Percentiles rank a stretch among this genome's conserved stretches.
These are phyloP conservation scores for Rhizophagus clarus DNA, from an alignment of 192 early-diverging fungal genomes.

Conservation along the genomic window DNA sequence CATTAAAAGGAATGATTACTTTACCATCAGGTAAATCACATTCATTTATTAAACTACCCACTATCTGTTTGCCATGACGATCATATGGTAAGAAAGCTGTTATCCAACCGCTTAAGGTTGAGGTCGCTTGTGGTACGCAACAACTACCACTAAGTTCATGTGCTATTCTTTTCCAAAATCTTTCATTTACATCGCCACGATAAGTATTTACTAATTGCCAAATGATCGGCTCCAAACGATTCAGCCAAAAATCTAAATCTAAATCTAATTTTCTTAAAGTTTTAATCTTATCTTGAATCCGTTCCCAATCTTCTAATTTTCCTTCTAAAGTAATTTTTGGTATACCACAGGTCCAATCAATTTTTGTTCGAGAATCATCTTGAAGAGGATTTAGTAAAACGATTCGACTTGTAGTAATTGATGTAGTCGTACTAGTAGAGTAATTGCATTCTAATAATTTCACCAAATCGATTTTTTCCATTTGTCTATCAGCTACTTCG, in stretches of 20 bases:
- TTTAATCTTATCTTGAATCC: not conserved
- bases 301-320: conserved; percentile 6
- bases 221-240: conserved; percentile 10
- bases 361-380: not conserved
- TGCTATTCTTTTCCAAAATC: conserved; percentile 6
- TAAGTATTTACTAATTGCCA: conserved; percentile 14
- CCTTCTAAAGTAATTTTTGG: conserved; percentile 18
- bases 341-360: conserved; percentile 24
- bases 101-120: not conserved
- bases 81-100: conserved; percentile 18
- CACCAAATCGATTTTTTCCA: conserved; percentile 5
- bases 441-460: conserved; percentile 23
- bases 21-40: conserved; percentile 11
- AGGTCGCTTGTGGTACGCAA: not conserved
- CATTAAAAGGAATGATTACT: not conserved
- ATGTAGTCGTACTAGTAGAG: not conserved
- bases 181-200: conserved; percentile 1
- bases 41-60: not conserved
- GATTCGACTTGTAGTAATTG: conserved; percentile 14
- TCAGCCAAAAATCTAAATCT: conserved; percentile 28
- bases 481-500: not conserved
- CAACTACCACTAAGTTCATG: not conserved
- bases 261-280: not conserved
- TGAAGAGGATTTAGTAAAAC: conserved; percentile 11
- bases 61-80: not conserved